Percentiles rank a stretch among this genome's conserved stretches.
Evolutionary conservation across 139 green algal genomes (phyloP).

Genomic region (Raphidocelis subcapitata): DNA sequence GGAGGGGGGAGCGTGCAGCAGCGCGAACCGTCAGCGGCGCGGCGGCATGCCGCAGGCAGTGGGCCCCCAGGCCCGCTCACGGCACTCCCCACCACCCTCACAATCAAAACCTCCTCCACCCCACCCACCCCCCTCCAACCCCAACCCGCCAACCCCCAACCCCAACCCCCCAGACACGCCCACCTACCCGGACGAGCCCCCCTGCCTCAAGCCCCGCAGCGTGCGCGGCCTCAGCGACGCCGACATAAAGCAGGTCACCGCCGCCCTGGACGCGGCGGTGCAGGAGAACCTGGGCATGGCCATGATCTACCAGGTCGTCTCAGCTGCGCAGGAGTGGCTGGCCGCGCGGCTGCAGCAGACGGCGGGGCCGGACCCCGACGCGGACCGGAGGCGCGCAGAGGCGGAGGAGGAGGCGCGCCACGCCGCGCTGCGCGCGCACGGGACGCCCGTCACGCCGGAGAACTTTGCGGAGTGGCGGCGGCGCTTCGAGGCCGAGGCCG

Average conservation of each 20-base stretch:
- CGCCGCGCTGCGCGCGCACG: conserved; percentile 60
- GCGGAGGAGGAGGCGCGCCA: conserved; percentile 60
- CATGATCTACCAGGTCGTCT: conserved; percentile 80
- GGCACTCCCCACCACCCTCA: too few relatives aligned
- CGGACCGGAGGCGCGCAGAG: conserved; percentile 25
- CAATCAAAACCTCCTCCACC: too few relatives aligned
- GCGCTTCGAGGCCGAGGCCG: conserved; percentile 44
- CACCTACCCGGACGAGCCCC: conserved; percentile 59
- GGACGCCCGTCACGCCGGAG: conserved; percentile 73
- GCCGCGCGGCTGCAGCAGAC: conserved; percentile 1
- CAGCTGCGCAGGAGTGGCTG: conserved; percentile 73
- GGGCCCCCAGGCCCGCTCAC: too few relatives aligned
- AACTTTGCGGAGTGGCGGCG: conserved; percentile 75
- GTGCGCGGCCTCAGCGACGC: conserved; percentile 64
- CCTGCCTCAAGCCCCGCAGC: conserved; percentile 54
- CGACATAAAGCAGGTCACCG: conserved; percentile 53
- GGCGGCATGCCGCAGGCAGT: too few relatives aligned
- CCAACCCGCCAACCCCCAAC: too few relatives aligned
- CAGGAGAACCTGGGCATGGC: conserved; percentile 77
- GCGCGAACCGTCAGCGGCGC: too few relatives aligned
- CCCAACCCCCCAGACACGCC: conserved; percentile 32
- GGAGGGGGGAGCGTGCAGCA: too few relatives aligned
- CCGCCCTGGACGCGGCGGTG: conserved; percentile 35
- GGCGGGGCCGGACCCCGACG: conserved; percentile 39
- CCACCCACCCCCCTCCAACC: too few relatives aligned